Base-by-base conservation (phyloP, 331 rosid genomes). In the Pyracantha coccinea region DNA sequence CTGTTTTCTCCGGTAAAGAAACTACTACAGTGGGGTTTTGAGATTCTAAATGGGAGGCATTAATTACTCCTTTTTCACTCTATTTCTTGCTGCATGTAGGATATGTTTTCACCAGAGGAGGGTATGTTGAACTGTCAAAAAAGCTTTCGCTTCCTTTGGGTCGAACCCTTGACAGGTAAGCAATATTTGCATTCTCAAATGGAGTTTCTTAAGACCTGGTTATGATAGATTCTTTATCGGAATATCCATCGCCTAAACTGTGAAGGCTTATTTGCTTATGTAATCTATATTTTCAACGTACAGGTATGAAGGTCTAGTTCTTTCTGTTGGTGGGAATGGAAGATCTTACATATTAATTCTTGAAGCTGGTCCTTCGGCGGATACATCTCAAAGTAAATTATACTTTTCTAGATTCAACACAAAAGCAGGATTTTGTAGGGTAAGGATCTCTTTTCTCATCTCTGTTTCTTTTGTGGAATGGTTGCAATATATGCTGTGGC, bases 281-380 rank as follows among this genome's bases (percentile, higher is more conserved):
- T 54, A 27, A 54, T 80, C 44, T n/a, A 45, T 55, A 57, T 67
- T 73, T 67, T 52, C 52, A 71, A 68, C 62, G 68, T 76, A 21
- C 84, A 92, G 99, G 88, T 94, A 90, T 27, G 99, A 94, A 84
- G 99, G 99, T 77, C 79, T 94, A 78, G 89, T 94, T 84, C 92
- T 94, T 79, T 94, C 99, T 73, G 92, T 94, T 32, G 99, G 99
- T 77, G 97, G 99, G 79, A 94, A 94, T 74, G 99, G 97, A 70
- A 90, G 92, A 79, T 85, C 99, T 45, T 94, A 92, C 77, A 87
- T 92, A 66, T 79, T 92, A 78, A 94, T 92, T 89, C 83, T 94
- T 45, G 97, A 94, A 86, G 90, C 97, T 35, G 99, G 99, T 83
- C 96, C 99, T 76, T 81, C 72, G 0, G 87, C 76, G 12, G 99